Conservation (phyloP, 495 filamentous ascomycete genomes). For the Aspergillus ellipticus region DNA sequence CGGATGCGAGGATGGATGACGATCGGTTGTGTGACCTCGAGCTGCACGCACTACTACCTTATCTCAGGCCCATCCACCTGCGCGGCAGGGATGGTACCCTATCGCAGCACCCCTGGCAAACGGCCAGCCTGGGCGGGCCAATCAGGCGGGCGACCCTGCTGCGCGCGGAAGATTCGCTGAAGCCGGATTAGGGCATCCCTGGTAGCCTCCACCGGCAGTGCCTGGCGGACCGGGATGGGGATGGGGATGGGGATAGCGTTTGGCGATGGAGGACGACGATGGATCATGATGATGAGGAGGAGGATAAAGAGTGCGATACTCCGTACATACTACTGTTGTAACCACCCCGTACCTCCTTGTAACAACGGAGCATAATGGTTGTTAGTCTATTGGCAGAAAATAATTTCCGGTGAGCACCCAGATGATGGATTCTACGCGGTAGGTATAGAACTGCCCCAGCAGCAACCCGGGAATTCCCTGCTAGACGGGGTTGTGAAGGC, state of each 20-base stretch:
- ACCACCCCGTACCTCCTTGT: too few species aligned
- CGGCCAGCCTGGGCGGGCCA: neutral
- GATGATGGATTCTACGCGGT: too few species aligned
- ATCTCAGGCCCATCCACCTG: neutral
- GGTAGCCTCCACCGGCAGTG: neutral
- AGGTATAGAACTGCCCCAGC: too few species aligned
- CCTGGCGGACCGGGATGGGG: neutral
- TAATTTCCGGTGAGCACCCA: too few species aligned
- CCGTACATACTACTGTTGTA: too few species aligned
- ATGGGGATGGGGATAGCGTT: neutral
- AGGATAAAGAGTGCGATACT: too few species aligned
- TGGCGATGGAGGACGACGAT: too few species aligned
- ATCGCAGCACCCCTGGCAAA: neutral
- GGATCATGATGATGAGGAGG: too few species aligned
- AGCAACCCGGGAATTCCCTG: too few species aligned
- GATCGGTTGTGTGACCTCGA: neutral
- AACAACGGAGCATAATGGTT: too few species aligned
- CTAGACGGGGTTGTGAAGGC: too few species aligned
- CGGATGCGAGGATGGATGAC: neutral
- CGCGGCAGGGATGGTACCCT: neutral
- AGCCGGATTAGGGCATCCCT: neutral
- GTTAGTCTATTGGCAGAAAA: too few species aligned
- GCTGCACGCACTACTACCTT: neutral
- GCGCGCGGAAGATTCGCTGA: neutral
- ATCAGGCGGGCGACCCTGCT: neutral